These are phyloP conservation scores for Vanrija sp. DNA, from an alignment of 1,284 basidiomycete species.

Conservation along the genomic window DNA sequence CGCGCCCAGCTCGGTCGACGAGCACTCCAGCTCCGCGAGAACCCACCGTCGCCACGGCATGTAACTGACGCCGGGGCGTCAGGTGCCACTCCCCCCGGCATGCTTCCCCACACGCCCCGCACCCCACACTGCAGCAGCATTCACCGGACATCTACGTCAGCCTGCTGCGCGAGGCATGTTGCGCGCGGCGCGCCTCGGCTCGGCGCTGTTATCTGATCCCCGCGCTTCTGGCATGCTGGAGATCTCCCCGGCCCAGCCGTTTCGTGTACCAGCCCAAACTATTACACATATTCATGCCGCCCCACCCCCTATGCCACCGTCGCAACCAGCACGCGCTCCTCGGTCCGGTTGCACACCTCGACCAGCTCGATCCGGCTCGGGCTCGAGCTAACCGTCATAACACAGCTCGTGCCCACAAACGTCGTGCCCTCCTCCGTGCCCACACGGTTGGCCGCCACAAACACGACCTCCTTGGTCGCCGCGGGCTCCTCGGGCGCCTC, in stretches of 20 bases:
- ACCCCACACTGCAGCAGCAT: no score
- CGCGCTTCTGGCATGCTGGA: no score
- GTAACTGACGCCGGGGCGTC: no score
- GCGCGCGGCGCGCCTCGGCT: neutral
- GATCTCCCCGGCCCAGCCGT: no score
- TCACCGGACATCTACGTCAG: neutral
- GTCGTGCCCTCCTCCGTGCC: conserved; percentile 48
- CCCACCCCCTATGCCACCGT: conserved; percentile 23
- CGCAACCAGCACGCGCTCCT: conserved; percentile 46
- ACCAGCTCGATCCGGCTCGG: conserved; percentile 47
- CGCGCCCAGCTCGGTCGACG: no score
- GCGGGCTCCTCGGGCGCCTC: conserved; percentile 1
- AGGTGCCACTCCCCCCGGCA: neutral
- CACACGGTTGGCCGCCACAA: conserved; percentile 50
- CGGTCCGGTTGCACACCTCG: conserved; percentile 43
- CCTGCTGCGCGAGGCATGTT: neutral
- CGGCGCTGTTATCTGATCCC: no score
- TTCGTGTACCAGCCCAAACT: neutral
- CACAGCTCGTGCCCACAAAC: conserved; percentile 51
- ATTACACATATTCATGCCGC: neutral
- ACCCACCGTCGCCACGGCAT: no score
- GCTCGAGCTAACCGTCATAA: conserved; percentile 41
- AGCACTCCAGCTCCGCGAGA: no score
- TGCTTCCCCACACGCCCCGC: neutral
- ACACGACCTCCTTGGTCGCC: conserved; percentile 39